Base-by-base conservation (phyloP, 225 moss, liverwort and hornwort species). In the Rhytidiadelphus loreus region DNA sequence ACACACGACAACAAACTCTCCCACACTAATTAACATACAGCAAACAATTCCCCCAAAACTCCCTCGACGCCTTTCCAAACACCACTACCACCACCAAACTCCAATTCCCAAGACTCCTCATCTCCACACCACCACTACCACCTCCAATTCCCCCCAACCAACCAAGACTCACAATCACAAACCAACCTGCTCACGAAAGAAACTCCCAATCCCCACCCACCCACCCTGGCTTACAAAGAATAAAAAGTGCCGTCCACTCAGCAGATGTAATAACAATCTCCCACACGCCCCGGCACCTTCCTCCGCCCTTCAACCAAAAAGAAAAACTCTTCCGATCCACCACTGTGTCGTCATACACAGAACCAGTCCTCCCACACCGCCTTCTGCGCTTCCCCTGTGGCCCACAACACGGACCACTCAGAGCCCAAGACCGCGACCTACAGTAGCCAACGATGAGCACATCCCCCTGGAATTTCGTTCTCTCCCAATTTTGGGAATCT, bases 331-430 rank as follows among this genome's bases (percentile, higher is more conserved):
- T 29, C 35, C 20, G 74, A 74, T 48, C 62, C 37, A 20, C 62
- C 37, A 20, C 14, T 30, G 91, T 91, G 91, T 89, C 91, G 91
- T 91, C 91, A 91, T 80, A 7, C 44, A 32, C 43, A 4, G 26
- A 2, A 76, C 4, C 33, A 72, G 58, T 55, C 39, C 12, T 30
- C 64, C 63, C 44, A 66, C 12, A 12, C 56, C 33, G 66, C 35
- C 58, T 58, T 44, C 24, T 57, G 11, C 74, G 73, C 32, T 43
- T 60, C 26, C 53, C 16, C n/a, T 39, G 60, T 86, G 90, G 79
- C 90, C 90, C 88, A 84, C 87, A 72, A 21, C 33, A 69, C 76
- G 17, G 17, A 74, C 88, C 90, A 85, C 80, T 81, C 81, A 58
- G 19, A 46, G 16, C 14, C 32, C 22, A 10, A 24, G 43, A 37